phyloP scores from a whole-genome alignment of 2,329 filamentous ascomycete species.

The Calonectria hongkongensis region DNA sequence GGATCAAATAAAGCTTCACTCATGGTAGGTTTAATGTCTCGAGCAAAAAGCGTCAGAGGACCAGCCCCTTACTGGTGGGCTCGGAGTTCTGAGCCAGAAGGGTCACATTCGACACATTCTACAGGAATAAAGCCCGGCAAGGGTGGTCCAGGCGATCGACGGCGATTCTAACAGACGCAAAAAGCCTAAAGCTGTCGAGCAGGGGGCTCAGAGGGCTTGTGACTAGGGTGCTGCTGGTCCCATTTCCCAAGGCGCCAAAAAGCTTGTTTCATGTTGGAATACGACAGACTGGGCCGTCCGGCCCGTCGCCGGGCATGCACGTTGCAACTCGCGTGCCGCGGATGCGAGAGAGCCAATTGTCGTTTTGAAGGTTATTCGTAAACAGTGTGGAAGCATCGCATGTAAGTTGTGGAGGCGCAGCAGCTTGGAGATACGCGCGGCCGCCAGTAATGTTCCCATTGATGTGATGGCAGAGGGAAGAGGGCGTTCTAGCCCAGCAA shows the following conservation, averaged over 20 bases:
- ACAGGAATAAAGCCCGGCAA: conserved; percentile 7
- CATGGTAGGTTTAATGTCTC: neutral
- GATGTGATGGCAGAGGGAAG: neutral
- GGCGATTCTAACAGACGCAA: conserved; percentile 26
- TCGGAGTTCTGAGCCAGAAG: neutral
- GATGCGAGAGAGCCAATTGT: conserved; percentile 14
- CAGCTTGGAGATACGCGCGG: conserved; percentile 23
- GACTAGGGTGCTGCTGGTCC: conserved; percentile 20
- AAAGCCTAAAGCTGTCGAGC: conserved; percentile 25
- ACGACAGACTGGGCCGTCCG: conserved; percentile 31
- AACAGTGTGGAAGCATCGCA: neutral
- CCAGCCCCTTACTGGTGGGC: neutral
- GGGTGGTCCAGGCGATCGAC: conserved; percentile 18
- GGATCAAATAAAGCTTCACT: neutral
- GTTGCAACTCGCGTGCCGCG: conserved; percentile 32
- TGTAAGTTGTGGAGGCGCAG: conserved; percentile 37
- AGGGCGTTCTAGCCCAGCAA: neutral
- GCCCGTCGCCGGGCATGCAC: conserved; percentile 28
- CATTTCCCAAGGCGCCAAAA: conserved; percentile 25
- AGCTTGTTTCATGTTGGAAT: conserved; percentile 34
- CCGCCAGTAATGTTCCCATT: neutral
- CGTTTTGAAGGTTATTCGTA: neutral
- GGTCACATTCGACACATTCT: neutral
- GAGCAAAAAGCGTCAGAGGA: neutral
- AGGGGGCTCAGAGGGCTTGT: conserved; percentile 4